A percentile compares a stretch with the other conserved stretches of the same genome.
Conservation (phyloP, 805 yeast genomes). For the Monosporozyma servazzii region DNA sequence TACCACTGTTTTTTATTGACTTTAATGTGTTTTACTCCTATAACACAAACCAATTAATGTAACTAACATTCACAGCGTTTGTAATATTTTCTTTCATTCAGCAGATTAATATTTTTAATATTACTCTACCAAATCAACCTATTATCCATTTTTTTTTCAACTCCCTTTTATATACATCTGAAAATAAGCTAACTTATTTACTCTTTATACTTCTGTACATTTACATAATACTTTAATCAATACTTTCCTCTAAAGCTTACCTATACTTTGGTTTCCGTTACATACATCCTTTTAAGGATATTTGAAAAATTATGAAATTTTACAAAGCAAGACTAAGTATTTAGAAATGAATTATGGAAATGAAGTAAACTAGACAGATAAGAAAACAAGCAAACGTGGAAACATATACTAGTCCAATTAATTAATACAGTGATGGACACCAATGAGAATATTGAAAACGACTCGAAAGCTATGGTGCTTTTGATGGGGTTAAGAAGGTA, state of each 20-base stretch:
- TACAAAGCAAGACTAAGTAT: not conserved
- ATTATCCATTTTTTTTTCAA: not conserved
- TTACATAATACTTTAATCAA: not conserved
- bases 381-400: not conserved
- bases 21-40: not conserved
- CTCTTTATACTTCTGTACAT: slow-evolving; percentile 3
- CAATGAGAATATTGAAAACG: slow-evolving; percentile 20
- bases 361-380: not conserved
- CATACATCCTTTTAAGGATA: not conserved
- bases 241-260: not conserved
- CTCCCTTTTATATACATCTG: not conserved
- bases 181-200: not conserved
- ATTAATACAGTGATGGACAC: not conserved
- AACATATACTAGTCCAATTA: slow-evolving; percentile 1
- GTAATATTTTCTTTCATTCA: not conserved
- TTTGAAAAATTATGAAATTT: not conserved
- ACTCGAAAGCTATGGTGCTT: slow-evolving; percentile 69
- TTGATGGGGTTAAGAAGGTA: slow-evolving; percentile 77
- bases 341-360: not conserved
- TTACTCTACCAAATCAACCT: not conserved
- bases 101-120: not conserved
- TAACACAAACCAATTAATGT: not conserved
- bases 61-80: not conserved
- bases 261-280: not conserved
- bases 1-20: not conserved